These are phyloP conservation scores for Ceratocystis diversiconidia DNA, from an alignment of 2,329 filamentous ascomycete genomes.

Conservation along the genomic window DNA sequence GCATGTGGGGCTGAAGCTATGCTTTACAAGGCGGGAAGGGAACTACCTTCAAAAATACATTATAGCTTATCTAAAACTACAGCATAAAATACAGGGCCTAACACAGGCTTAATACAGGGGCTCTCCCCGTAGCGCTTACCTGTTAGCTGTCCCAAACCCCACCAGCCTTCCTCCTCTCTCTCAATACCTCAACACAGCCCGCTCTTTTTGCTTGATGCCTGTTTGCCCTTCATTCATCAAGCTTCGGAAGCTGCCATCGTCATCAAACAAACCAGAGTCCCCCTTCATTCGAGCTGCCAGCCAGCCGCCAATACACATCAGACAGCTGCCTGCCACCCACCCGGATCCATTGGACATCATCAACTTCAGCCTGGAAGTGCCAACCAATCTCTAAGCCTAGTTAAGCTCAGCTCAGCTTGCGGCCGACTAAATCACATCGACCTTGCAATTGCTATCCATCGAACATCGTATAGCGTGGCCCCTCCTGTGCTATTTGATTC, in stretches of 20 bases:
- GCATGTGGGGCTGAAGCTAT: background rate
- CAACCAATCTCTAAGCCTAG: background rate
- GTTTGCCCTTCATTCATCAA: background rate
- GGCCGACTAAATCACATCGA: background rate
- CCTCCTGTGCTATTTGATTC: background rate
- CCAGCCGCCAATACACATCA: background rate
- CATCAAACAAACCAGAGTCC: background rate
- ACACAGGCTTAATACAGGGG: background rate
- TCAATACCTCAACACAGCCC: background rate
- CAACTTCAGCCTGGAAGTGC: conserved; percentile 5
- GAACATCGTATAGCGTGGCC: background rate
- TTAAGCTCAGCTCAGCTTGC: conserved; percentile 3
- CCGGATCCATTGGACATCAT: background rate
- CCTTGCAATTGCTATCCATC: background rate
- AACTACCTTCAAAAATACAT: background rate
- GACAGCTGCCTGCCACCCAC: background rate
- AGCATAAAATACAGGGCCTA: background rate
- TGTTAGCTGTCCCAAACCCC: conserved; percentile 4
- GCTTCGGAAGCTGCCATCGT: conserved; percentile 6
- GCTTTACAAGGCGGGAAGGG: background rate
- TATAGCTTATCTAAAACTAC: background rate
- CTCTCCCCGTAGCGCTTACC: background rate
- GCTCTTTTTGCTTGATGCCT: background rate
- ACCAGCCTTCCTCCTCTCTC: background rate
- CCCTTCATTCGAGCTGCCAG: background rate